Base-by-base conservation (phyloP, 1,284 basidiomycete genomes). In the Puccinia novopanici region DNA sequence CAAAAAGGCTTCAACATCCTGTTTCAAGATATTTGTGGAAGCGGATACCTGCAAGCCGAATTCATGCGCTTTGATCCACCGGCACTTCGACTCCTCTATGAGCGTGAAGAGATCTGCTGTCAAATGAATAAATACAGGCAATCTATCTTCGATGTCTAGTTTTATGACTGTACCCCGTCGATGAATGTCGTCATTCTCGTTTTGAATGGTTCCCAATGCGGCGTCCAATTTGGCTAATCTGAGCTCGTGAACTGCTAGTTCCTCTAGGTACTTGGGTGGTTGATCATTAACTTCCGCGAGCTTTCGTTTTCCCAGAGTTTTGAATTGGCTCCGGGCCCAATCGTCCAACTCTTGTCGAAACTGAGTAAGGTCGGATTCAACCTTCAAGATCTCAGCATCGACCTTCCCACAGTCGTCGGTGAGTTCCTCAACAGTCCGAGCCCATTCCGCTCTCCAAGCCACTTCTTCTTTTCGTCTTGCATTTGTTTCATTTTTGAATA, bases 401-500 rank as follows among this genome's bases (percentile, higher is more conserved):
- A 78, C 34, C 8, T 30, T 37, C 8, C 2, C 63, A 52, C 61
- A 78, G 12, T 67, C 30, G 34, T 19, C 17, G 27, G 50, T 45
- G 22, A 42, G 40, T 27, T 78, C 63, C 37, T 45, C 34, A 17
- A 78, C 54, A 37, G 34, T 45, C 22, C 42, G 30, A 24, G 37
- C 13, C 75, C 75, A 78, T 50, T 22, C 65, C 37, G n/a, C 34
- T 70, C 65, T 78, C 75, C 75, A 78, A 34, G 50, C 37, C 24
- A 78, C 50, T 52, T 78, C 75, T 15, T 54, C n/a, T n/a, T 70
- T 52, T 70, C 75, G 45, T 24, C 65, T 48, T 37, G 37, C 24
- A 59, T 78, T 78, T 3, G 54, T 55, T 42, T 70, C 63, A 48
- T 63, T 45, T 42, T 67, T 37, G 40, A 78, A 78, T 34, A 45